These are phyloP conservation scores for Phytophthora ohioensis DNA, from an alignment of 352 stramenopile species.

Conservation along the genomic window DNA sequence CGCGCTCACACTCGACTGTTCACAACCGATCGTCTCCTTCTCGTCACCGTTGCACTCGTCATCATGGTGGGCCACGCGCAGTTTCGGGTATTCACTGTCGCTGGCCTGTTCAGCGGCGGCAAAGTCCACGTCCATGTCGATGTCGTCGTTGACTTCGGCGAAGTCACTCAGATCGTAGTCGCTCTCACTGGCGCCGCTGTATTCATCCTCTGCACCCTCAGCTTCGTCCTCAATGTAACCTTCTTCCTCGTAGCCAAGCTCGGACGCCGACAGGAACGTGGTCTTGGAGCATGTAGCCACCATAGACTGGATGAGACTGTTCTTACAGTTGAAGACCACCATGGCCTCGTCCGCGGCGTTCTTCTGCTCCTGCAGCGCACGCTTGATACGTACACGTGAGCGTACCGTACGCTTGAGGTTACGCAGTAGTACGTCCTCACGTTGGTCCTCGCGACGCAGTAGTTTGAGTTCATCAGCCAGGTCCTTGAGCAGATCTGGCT, in stretches of 20 bases:
- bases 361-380: constrained; percentile 47
- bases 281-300: constrained; percentile 57
- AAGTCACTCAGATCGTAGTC: constrained; percentile 50
- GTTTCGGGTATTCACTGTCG: constrained; percentile 22
- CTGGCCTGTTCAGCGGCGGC: constrained; percentile 9
- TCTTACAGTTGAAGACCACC: constrained; percentile 57
- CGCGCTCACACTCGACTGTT: constrained; percentile 32
- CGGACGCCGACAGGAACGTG: constrained; percentile 28
- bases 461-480: constrained; percentile 58
- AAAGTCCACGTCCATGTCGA: constrained; percentile 36
- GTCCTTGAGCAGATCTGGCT: constrained; percentile 55
- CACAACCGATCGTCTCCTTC: constrained; percentile 15
- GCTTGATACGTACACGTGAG: constrained; percentile 42
- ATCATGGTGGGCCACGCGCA: constrained; percentile 19
- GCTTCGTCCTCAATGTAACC: constrained; percentile 40
- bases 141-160: constrained; percentile 40
- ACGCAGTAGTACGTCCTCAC: constrained; percentile 53
- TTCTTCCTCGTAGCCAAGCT: constrained; percentile 36
- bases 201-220: constrained; percentile 41
- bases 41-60: constrained; percentile 18
- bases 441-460: constrained; percentile 57
- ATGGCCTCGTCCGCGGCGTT: constrained; percentile 51
- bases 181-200: constrained; percentile 51
- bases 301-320: constrained; percentile 70
- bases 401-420: constrained; percentile 58